phyloP scores from a whole-genome alignment of 2,329 filamentous ascomycete species.

The Graphilbum ipis-grandicollis region DNA sequence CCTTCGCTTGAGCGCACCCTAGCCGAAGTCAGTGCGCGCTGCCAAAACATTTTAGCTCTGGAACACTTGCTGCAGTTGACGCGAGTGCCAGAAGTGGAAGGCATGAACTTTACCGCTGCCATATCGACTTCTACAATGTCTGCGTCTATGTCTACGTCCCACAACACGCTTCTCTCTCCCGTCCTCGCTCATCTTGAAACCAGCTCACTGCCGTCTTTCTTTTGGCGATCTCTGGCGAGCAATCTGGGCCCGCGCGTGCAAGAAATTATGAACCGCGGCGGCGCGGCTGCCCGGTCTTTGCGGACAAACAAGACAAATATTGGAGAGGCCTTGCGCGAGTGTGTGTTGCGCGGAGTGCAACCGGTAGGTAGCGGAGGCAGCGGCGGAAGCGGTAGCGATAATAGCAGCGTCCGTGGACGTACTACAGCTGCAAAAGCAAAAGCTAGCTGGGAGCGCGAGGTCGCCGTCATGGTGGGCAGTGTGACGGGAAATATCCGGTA shows the following conservation, averaged over 20 bases:
- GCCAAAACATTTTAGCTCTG: constrained; percentile 81
- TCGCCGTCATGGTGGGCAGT: constrained; percentile 85
- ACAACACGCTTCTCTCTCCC: constrained; percentile 49
- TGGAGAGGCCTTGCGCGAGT: constrained; percentile 61
- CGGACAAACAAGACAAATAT: constrained; percentile 59
- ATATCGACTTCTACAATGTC: no score
- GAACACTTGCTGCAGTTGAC: constrained; percentile 50
- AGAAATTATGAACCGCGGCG: constrained; percentile 69
- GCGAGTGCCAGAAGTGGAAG: no score
- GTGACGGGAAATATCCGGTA: constrained; percentile 44
- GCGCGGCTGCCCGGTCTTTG: constrained; percentile 67
- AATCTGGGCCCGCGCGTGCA: constrained; percentile 61
- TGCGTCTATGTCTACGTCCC: no score
- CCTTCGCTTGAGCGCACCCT: constrained; percentile 70
- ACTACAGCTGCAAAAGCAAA: no score
- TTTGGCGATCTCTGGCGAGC: constrained; percentile 79
- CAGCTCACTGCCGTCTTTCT: constrained; percentile 71
- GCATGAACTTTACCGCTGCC: no score
- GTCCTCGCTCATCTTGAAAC: constrained; percentile 71
- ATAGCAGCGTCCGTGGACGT: no score
- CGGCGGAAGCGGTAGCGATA: not conserved
- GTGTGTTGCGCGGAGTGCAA: constrained; percentile 62
- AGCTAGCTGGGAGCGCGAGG: constrained; percentile 66
- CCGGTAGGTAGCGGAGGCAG: constrained; percentile 16
- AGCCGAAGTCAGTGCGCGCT: constrained; percentile 63